These are phyloP conservation scores for Cercophora samala DNA, from an alignment of 495 filamentous ascomycete genomes.

Conservation along the genomic window DNA sequence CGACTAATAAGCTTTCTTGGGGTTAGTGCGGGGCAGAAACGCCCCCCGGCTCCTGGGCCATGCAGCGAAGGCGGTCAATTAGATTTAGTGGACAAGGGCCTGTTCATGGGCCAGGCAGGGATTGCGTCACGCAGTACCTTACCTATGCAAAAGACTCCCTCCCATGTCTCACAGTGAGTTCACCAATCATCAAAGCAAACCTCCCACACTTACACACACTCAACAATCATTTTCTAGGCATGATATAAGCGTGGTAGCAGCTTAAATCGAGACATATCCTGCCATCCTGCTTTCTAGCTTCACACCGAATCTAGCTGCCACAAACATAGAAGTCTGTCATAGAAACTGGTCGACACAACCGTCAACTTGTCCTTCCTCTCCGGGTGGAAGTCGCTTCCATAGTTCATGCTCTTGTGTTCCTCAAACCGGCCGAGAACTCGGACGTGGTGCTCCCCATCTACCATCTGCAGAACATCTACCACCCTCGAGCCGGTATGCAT, in stretches of 20 bases:
- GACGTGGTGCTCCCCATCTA: conserved; percentile 54
- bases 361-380: conserved; percentile 33
- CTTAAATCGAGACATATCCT: too few species aligned
- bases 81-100: background rate
- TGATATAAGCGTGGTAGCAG: too few species aligned
- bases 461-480: conserved; percentile 40
- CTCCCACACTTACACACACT: too few species aligned
- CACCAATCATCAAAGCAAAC: too few species aligned
- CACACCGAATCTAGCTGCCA: conserved; percentile 54
- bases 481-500: conserved; percentile 85
- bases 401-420: conserved; percentile 94
- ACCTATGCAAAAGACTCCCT: background rate
- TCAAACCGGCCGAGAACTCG: conserved; percentile 70
- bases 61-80: conserved; percentile 19
- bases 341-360: conserved; percentile 83
- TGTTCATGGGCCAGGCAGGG: background rate
- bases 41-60: too few species aligned
- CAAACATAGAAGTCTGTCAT: conserved; percentile 76
- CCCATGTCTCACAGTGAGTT: too few species aligned
- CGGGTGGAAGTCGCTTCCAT: conserved; percentile 74
- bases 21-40: conserved; percentile 28
- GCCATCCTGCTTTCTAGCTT: background rate
- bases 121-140: conserved; percentile 20
- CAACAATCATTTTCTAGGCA: too few species aligned
- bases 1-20: conserved; percentile 16